Evolutionary conservation across 306 rosid species (phyloP).

Genomic region (Malus sylvestris): DNA sequence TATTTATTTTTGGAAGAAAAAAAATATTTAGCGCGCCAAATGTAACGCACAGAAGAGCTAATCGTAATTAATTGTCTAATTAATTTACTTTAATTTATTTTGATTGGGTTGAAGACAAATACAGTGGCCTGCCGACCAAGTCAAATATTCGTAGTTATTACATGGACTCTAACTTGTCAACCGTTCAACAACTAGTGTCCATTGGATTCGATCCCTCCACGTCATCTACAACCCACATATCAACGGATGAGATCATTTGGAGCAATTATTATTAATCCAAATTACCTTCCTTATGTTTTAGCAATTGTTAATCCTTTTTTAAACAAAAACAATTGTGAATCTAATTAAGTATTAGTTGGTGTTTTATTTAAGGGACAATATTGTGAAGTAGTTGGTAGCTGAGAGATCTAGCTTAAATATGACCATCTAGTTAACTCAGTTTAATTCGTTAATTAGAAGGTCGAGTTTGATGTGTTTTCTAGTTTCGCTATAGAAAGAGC

Average conservation of each 20-base stretch:
- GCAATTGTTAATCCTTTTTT: neutral
- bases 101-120: neutral
- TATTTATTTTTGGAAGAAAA: neutral
- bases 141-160: conserved; percentile 17
- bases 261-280: neutral
- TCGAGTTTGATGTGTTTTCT: neutral
- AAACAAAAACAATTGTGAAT: neutral
- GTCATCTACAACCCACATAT: neutral
- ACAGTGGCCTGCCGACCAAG: conserved; percentile 10
- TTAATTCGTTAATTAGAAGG: neutral
- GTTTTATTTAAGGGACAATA: neutral
- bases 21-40: neutral
- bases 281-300: neutral
- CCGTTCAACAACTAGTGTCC: conserved; percentile 26
- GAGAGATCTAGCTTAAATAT: neutral
- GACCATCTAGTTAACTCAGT: neutral
- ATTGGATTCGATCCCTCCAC: conserved; percentile 4
- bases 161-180: neutral
- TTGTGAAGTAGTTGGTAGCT: neutral
- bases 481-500: rapidly evolving
- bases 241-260: conserved; percentile 13
- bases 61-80: neutral
- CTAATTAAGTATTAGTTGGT: neutral
- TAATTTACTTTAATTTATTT: neutral
- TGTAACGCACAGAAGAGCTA: neutral